These are phyloP conservation scores for Fusarium sp. DNA, from an alignment of 2,329 filamentous ascomycete species.

Conservation along the genomic window DNA sequence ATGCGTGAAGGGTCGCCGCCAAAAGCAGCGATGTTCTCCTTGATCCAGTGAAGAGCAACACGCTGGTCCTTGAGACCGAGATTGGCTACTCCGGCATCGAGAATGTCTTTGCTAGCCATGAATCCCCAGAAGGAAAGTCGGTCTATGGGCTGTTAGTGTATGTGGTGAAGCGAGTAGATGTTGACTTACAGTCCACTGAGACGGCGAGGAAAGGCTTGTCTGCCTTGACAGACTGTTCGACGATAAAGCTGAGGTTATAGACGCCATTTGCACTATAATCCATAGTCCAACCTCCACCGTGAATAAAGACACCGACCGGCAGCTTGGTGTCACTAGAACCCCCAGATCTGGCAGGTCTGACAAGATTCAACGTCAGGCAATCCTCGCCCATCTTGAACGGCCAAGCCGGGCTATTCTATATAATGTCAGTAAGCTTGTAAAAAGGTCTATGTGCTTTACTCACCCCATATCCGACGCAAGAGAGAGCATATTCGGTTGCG, in stretches of 20 bases:
- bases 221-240: slow-evolving; percentile 53
- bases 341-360: slow-evolving; percentile 24
- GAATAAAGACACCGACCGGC: slow-evolving; percentile 44
- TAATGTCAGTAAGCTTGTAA: background rate
- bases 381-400: slow-evolving; percentile 36
- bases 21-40: slow-evolving; percentile 57
- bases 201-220: slow-evolving; percentile 39
- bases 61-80: slow-evolving; percentile 63
- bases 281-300: slow-evolving; percentile 54
- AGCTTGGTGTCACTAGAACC: slow-evolving; percentile 25
- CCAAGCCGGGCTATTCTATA: slow-evolving; percentile 32
- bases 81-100: slow-evolving; percentile 51
- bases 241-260: slow-evolving; percentile 71
- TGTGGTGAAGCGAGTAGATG: accelerated
- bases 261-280: slow-evolving; percentile 59
- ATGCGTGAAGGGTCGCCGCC: slow-evolving; percentile 59
- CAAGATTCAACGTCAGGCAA: slow-evolving; percentile 38
- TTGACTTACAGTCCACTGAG: slow-evolving; percentile 34
- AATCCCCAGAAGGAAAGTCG: slow-evolving; percentile 56
- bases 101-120: slow-evolving; percentile 57
- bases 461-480: slow-evolving; percentile 43
- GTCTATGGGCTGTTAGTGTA: slow-evolving; percentile 5
- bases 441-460: accelerated
- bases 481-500: slow-evolving; percentile 41
- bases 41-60: slow-evolving; percentile 61